Base-by-base conservation (phyloP, 2,329 filamentous ascomycete genomes). In the Pseudogymnoascus sp. region DNA sequence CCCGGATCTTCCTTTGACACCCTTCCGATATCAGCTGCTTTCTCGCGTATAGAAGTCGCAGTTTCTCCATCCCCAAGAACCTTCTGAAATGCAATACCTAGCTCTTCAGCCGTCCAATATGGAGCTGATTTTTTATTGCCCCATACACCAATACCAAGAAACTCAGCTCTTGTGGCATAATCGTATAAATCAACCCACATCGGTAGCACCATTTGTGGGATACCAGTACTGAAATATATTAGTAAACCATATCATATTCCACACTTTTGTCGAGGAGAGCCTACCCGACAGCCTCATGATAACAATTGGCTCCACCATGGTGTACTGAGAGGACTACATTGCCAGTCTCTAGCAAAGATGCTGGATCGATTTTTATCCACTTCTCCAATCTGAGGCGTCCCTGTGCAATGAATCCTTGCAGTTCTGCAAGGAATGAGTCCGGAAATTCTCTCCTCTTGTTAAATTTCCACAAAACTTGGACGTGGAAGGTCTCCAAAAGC, bases 131-230 rank as follows among this genome's bases (percentile, higher is more conserved):
- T 67, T n/a, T 71, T 69, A 59, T 72, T 76, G 0, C 70, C 77
- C 70, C 75, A 78, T 0, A 78, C 64, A 0, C 79, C 79, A 10
- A 82, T 72, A 0, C 75, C 75, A 0, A 78, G 66, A 60, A 72
- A 76, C 66, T 82, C 78, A 0, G 75, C 77, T 2, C 75, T 72
- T 12, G 71, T 70, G 6, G 78, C 78, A 61, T 75, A 80, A 59
- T 79, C 78, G 62, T 79, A 79, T 0, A 76, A 73, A 60, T 82
- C 79, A 0, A 76, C 70, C 80, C 80, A 81, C 0, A 75, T 65
- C 0, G 81, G 79, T 1, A 82, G 71, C 5, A 81, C 65, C 5
- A 82, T 66, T 41, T 82, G 79, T 1, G 79, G 75, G 3, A 79
- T 71, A 2, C 79, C 79, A 8, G 74, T 72, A 4, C 79, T 79